Evolutionary conservation across 169 alveolate genomes (phyloP).

Genomic region (Plasmodium knowlesi): DNA sequence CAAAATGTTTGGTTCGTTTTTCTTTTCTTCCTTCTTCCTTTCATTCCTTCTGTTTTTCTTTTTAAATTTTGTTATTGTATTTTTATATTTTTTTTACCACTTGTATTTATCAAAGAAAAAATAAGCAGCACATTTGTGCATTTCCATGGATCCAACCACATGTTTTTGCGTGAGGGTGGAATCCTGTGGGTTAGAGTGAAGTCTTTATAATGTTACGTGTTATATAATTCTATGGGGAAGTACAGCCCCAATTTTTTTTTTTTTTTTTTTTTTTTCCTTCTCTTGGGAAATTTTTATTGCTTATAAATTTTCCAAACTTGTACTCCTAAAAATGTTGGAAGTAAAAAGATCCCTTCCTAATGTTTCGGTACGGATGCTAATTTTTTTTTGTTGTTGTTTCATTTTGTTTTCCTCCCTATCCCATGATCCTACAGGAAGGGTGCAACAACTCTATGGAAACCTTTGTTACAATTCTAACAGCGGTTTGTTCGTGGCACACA

Average conservation of each 20-base stretch:
- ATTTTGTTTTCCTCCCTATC: neutral
- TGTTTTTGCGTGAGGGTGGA: neutral
- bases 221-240: neutral
- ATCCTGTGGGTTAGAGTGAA: neutral
- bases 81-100: slow-evolving; percentile 15
- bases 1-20: slow-evolving; percentile 28
- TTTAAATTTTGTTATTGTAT: slow-evolving; percentile 8
- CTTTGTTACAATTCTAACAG: neutral
- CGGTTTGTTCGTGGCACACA: neutral
- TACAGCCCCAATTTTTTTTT: neutral
- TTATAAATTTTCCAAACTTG: neutral
- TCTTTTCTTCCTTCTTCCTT: slow-evolving; percentile 19
- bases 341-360: neutral
- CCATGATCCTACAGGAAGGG: neutral
- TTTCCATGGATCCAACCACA: neutral
- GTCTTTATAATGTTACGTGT: neutral
- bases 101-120: slow-evolving; percentile 1
- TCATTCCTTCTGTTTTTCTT: neutral
- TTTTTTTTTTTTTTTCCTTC: neutral
- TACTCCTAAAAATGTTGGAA: neutral
- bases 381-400: neutral
- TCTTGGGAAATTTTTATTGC: neutral
- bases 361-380: neutral
- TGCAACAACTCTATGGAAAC: neutral
- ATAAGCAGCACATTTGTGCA: slow-evolving; percentile 8